These are phyloP conservation scores for Fraxinus baroniana DNA, from an alignment of 305 asterid genomes.

Conservation along the genomic window DNA sequence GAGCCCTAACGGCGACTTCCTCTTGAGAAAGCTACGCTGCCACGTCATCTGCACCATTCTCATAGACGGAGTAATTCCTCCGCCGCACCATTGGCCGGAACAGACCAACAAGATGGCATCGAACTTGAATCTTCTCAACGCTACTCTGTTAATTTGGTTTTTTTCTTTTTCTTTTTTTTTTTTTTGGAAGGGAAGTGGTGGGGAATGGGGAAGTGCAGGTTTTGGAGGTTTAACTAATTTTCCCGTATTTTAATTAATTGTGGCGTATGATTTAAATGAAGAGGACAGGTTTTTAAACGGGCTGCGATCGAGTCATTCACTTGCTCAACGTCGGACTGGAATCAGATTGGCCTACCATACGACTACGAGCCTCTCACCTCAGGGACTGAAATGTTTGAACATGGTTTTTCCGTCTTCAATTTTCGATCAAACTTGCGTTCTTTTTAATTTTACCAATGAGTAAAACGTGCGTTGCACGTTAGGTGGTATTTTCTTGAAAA, in stretches of 20 bases:
- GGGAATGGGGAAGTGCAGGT: background rate
- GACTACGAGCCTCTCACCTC: background rate
- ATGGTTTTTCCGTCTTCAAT: background rate
- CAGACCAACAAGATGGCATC: conserved; percentile 61
- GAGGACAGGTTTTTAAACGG: background rate
- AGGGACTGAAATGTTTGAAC: background rate
- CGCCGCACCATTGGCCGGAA: conserved; percentile 66
- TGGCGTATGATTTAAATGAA: background rate
- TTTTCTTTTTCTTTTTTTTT: background rate
- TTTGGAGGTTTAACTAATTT: conserved; percentile 4
- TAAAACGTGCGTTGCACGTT: too few species aligned
- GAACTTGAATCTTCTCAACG: conserved; percentile 28
- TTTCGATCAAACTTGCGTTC: background rate
- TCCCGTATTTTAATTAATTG: background rate
- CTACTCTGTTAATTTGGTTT: background rate
- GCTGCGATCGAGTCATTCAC: background rate
- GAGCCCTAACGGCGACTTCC: conserved; percentile 90
- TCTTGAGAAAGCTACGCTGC: conserved; percentile 86
- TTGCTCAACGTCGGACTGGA: background rate
- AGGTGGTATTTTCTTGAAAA: too few species aligned
- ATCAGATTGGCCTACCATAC: background rate
- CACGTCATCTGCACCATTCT: conserved; percentile 97
- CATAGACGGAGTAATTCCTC: conserved; percentile 61
- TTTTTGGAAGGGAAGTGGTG: background rate
- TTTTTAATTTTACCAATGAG: too few species aligned